Evolutionary conservation across 768 basidiomycete species (phyloP).

Genomic region (Lentinula boryana): DNA sequence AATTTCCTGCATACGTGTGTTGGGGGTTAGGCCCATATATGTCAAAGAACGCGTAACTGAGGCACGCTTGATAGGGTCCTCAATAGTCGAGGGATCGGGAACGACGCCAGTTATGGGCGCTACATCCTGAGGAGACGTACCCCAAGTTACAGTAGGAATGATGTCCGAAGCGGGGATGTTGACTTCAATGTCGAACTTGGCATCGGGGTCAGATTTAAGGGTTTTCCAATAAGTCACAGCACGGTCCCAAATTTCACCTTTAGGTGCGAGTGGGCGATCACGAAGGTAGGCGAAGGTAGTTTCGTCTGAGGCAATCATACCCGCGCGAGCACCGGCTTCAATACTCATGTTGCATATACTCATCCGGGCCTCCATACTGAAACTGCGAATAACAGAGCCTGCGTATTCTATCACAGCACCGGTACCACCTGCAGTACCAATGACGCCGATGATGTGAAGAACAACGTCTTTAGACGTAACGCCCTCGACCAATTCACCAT

Average conservation of each 20-base stretch:
- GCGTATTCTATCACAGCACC: slow-evolving; percentile 90
- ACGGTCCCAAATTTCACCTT: slow-evolving; percentile 79
- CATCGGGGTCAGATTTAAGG: slow-evolving; percentile 73
- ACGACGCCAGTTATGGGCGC: slow-evolving; percentile 77
- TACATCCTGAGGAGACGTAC: slow-evolving; percentile 87
- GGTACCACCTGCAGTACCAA: slow-evolving; percentile 91
- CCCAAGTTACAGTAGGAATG: slow-evolving; percentile 89
- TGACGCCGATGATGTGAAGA: slow-evolving; percentile 83
- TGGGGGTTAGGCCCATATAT: slow-evolving; percentile 84
- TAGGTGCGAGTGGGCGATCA: slow-evolving; percentile 75
- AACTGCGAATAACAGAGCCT: slow-evolving; percentile 78
- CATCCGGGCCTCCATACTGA: slow-evolving; percentile 90
- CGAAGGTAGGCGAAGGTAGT: slow-evolving; percentile 81
- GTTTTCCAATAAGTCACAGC: slow-evolving; percentile 86
- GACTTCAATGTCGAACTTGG: slow-evolving; percentile 80
- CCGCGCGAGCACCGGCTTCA: slow-evolving; percentile 88
- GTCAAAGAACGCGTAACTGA: slow-evolving; percentile 70
- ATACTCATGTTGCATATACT: slow-evolving; percentile 95
- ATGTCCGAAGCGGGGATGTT: slow-evolving; percentile 80
- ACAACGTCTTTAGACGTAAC: slow-evolving; percentile 89
- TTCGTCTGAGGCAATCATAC: slow-evolving; percentile 90
- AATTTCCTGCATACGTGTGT: slow-evolving; percentile 75
- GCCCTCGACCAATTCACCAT: slow-evolving; percentile 75
- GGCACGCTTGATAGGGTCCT: slow-evolving; percentile 58
- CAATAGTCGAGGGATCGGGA: slow-evolving; percentile 65